Conservation (phyloP, 2,329 filamentous ascomycete species). For the Ophiosphaerella korrae region DNA sequence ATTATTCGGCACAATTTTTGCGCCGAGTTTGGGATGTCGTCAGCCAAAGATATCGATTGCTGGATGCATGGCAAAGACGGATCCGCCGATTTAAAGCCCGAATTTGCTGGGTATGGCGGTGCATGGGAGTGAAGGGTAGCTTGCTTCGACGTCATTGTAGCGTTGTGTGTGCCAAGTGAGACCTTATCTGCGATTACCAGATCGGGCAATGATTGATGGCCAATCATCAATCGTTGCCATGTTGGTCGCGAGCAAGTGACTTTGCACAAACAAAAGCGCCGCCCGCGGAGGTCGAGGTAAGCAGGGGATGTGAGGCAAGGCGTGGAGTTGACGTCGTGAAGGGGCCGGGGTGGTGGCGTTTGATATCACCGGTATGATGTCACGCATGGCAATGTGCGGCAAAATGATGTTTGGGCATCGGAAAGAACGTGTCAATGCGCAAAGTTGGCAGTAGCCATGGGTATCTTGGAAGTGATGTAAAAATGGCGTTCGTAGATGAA, state of each 20-base stretch:
- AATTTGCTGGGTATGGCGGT: no score
- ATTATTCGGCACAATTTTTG: no score
- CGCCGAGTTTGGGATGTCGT: no score
- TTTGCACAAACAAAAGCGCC: background rate
- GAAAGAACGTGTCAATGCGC: background rate
- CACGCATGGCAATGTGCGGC: conserved; percentile 12
- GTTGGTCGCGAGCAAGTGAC: conserved; percentile 3
- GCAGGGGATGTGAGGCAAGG: conserved; percentile 2
- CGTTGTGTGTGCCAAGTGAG: conserved; percentile 17
- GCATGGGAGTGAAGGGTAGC: background rate
- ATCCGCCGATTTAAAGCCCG: background rate
- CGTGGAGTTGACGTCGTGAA: background rate
- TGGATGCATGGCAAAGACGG: background rate
- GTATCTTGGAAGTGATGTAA: background rate
- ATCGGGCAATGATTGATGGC: conserved; percentile 21
- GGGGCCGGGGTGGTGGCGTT: no score
- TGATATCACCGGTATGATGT: conserved; percentile 13
- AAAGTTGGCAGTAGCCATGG: background rate
- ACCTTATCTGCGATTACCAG: conserved; percentile 12
- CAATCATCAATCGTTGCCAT: conserved; percentile 15
- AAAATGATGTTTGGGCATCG: background rate
- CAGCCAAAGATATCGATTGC: no score
- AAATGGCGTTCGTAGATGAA: no score
- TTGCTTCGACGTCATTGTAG: conserved; percentile 17
- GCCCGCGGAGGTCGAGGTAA: background rate